Base-by-base conservation (phyloP, 257 asterid genomes). In the Voacanga thouarsii region DNA sequence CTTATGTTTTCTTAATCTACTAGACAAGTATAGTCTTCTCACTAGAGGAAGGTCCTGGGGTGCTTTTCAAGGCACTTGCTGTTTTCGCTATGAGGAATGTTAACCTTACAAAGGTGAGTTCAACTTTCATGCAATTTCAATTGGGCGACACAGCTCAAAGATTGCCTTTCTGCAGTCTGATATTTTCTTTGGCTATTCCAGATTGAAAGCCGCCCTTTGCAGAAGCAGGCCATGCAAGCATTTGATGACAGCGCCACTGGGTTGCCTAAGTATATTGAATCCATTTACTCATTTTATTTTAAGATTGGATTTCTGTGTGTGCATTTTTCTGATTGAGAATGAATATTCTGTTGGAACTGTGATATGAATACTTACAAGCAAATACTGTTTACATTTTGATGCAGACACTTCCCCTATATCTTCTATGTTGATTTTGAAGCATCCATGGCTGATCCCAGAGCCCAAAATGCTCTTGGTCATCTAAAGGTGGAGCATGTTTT, bases 21-120 rank as follows among this genome's bases (percentile, higher is more conserved):
- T 90, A 96, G 98, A 92, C 99, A 63, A 96, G 99, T 88, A 88
- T 96, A 83, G 99, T 96, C 71, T 96, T 96, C 93, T 96, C 99
- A 56, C 97, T 96, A 28, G 99, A 96, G 85, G 98, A 96, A 89
- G 98, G 99, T 80, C 99, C 98, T 51, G 99, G 99, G 79, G 89
- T 89, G 86, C 99, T 96, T 88, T 96, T 96, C 81, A 94, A 96
- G 85, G 99, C 97, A 80, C 97, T 96, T 79, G 97, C 97, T 76
- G 99, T 91, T 74, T 96, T 96, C 86, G 96, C 99, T 24, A 86
- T 90, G 96, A 91, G 99, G 88, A 87, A 82, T 85, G 86, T 93
- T 84, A 96, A 94, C 88, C 98, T 94, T 78, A 94, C 98, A 50
- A 96, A 96, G 94, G 99, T 92, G 76, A 81, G 80, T 75, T 78